phyloP scores from a whole-genome alignment of 164 flowering plant genomes.

The Vitis cinerea region DNA sequence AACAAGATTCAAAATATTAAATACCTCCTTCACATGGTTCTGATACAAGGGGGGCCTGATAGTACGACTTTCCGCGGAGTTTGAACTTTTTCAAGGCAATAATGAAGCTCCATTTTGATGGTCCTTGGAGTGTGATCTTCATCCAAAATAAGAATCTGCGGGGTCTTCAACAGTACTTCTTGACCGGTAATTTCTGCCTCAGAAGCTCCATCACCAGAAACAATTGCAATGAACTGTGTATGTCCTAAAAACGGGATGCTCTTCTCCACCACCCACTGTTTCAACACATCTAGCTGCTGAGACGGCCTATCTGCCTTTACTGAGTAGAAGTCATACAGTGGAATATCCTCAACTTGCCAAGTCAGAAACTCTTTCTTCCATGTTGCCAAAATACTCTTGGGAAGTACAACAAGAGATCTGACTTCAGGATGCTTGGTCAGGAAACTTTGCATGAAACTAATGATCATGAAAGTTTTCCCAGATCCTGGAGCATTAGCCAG shows the following conservation, averaged over 20 bases:
- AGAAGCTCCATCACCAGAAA: conserved; percentile 38
- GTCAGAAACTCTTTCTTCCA: conserved; percentile 83
- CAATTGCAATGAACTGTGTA: conserved; percentile 73
- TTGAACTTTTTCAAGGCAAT: conserved; percentile 63
- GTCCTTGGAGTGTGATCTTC: conserved; percentile 96
- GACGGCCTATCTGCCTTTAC: conserved; percentile 61
- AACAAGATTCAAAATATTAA: conserved; percentile 81
- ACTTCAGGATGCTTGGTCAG: conserved; percentile 72
- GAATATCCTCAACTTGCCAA: conserved; percentile 84
- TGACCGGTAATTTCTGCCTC: conserved; percentile 45
- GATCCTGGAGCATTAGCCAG: conserved; percentile 98
- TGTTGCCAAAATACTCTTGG: conserved; percentile 70
- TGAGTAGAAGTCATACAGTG: conserved; percentile 71
- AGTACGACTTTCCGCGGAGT: conserved; percentile 87
- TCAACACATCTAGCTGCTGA: conserved; percentile 69
- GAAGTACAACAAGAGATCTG: conserved; percentile 76
- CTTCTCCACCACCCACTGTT: conserved; percentile 60
- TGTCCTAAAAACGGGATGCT: conserved; percentile 84
- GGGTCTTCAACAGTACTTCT: conserved; percentile 58
- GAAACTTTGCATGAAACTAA: conserved; percentile 87
- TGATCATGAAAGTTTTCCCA: conserved; percentile 92
- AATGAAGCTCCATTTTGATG: conserved; percentile 60
- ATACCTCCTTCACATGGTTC: conserved; percentile 92
- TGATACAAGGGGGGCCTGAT: conserved; percentile 91
- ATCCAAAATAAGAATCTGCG: conserved; percentile 77